A percentile compares a stretch with the other conserved stretches of the same genome.
These are phyloP conservation scores for Boeremia lycopersici DNA, from an alignment of 2,329 filamentous ascomycete genomes.

Conservation along the genomic window DNA sequence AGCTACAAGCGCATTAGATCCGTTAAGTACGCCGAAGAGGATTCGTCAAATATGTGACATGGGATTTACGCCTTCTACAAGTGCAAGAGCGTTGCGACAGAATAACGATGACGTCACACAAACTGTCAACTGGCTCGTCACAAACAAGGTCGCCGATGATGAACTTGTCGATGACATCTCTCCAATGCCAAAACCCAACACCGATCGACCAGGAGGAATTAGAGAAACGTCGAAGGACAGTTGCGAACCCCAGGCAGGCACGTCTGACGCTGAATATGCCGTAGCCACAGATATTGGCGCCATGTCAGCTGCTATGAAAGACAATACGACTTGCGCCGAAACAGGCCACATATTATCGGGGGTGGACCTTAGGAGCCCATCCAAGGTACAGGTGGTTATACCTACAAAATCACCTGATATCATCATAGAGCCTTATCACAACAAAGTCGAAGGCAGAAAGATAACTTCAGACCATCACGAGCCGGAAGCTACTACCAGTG, in stretches of 20 bases:
- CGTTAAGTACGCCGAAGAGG: conserved; percentile 35
- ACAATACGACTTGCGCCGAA: background rate
- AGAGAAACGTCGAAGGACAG: background rate
- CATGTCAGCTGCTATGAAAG: background rate
- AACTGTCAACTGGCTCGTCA: conserved; percentile 42
- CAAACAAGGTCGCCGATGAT: conserved; percentile 33
- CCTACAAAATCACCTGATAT: conserved; percentile 18
- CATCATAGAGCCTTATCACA: conserved; percentile 8
- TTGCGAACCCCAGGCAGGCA: background rate
- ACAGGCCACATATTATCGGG: too few species aligned
- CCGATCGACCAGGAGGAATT: background rate
- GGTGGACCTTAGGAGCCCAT: conserved; percentile 17
- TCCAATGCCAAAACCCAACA: background rate
- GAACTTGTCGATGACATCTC: conserved; percentile 31
- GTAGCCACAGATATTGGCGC: background rate
- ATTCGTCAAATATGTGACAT: conserved; percentile 43
- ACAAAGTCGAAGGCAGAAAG: conserved; percentile 33
- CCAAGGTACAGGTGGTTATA: conserved; percentile 35
- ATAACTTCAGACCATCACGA: conserved; percentile 25
- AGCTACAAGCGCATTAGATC: conserved; percentile 1
- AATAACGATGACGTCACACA: conserved; percentile 39
- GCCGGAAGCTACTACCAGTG: background rate
- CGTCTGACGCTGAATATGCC: background rate
- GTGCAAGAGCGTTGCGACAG: conserved; percentile 29
- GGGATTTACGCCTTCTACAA: conserved; percentile 43